phyloP scores from a whole-genome alignment of 2,329 filamentous ascomycete species.

The Lasiodiplodia theobromae region DNA sequence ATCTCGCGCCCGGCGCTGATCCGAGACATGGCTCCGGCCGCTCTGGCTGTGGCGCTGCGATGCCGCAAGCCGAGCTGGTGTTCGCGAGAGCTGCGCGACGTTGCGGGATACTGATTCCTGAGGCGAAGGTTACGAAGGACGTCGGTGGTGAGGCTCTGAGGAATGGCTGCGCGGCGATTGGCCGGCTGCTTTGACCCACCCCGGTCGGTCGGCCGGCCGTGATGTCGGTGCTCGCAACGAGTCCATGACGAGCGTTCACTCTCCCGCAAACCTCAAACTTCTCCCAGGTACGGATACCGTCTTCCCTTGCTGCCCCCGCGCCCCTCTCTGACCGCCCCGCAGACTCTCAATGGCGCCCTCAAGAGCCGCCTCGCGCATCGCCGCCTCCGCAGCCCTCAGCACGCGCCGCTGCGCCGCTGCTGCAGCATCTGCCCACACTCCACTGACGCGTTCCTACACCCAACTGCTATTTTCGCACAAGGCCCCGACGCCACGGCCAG shows the following conservation, averaged over 20 bases:
- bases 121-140: neutral
- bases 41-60: conserved; percentile 7
- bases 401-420: conserved; percentile 12
- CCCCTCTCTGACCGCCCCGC: neutral
- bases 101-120: neutral
- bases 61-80: neutral
- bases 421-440: neutral
- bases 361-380: conserved; percentile 22
- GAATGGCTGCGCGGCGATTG: conserved; percentile 7
- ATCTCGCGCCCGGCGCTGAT: conserved; percentile 10
- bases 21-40: conserved; percentile 1
- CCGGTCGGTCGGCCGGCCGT: conserved; percentile 10
- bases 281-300: conserved; percentile 7
- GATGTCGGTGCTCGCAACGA: conserved; percentile 10
- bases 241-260: neutral
- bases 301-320: neutral
- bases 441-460: conserved; percentile 16
- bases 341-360: conserved; percentile 22
- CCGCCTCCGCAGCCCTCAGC: conserved; percentile 9
- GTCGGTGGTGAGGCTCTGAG: neutral
- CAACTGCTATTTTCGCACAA: conserved; percentile 5
- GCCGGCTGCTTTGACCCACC: conserved; percentile 4
- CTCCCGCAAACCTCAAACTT: neutral
- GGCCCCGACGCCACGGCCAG: neutral
- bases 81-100: neutral